Base-by-base conservation (phyloP, 1,139 yeast species). In the Hyphopichia pseudoburtonii region DNA sequence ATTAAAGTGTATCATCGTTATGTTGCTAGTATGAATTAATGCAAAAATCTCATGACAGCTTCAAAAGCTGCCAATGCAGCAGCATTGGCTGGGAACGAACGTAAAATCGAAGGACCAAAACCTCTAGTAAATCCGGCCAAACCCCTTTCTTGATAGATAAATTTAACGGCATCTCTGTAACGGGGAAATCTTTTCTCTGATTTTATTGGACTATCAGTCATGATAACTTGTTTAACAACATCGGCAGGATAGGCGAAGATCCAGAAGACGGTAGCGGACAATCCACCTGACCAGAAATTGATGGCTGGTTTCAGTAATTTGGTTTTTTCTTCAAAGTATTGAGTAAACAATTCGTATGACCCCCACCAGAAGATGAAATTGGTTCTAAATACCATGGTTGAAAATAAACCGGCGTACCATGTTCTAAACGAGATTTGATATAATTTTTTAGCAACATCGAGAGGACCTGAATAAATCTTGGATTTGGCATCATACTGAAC, bases 331-430 rank as follows among this genome's bases (percentile, higher is more conserved):
- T 78, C 74, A 59, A 88, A 82, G 69, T 75, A 82, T 38, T 75
- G 73, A 9, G 94, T 86, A 56, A 87, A 76, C 10, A 87, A 43
- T 52, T 88, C 95, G 55, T 88, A 88, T 0, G 95, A 82, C 2
- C 96, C 95, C 97, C 97, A 89, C 94, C 95, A 88, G 44, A 86
- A 86, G 29, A 86, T 71, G 54, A 89, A 89, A 62, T 86, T 86
- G 1, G 95, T 81, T 53, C 96, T 73, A 64, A 89, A 89, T 11
- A 89, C 73, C 85, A 88, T 80, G 0, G 97, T 89, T 10, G 95
- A 81, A n/a, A 81, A 60, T 35, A 89, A 68, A 5, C 96, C 96
- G 48, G 85, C 80, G 58, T 86, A 88, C 12, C 88, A 68, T 0
- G 90, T 85, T 45, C 78, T 60, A 4, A 95, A 95, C 22, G 77